Evolutionary conservation across 441 rosid species (phyloP).

Genomic region (Euphorbia schlechtendalii): DNA sequence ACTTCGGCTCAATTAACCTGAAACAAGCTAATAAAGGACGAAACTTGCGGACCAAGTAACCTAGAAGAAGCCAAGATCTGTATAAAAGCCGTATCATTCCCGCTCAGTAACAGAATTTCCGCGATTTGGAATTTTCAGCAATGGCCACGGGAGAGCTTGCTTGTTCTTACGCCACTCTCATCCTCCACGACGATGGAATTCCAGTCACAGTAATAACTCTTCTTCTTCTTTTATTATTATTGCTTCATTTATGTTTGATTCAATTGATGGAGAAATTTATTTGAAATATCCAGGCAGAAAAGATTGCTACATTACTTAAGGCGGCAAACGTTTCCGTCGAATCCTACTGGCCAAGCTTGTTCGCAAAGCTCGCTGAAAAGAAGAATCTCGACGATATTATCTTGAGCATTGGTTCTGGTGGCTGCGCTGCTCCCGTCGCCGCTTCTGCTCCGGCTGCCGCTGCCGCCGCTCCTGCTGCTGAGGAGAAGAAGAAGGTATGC

Average conservation of each 20-base stretch:
- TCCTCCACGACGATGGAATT: conserved; percentile 68
- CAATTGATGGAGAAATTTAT: no score
- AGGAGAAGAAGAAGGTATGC: conserved; percentile 71
- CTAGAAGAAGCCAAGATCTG: no score
- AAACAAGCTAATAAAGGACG: no score
- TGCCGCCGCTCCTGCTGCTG: conserved; percentile 39
- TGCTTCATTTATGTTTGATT: no score
- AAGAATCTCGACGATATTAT: conserved; percentile 46
- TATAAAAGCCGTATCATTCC: no score
- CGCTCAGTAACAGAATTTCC: no score
- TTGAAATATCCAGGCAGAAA: no score
- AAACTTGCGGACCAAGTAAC: no score
- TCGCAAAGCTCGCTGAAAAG: conserved; percentile 67
- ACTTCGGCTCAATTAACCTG: no score
- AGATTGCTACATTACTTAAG: conserved; percentile 45
- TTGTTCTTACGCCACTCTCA: conserved; percentile 66
- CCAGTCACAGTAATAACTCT: conserved; percentile 23
- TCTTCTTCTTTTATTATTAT: no score
- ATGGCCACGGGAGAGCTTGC: conserved; percentile 68
- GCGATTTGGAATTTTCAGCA: neutral
- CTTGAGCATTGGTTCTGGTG: conserved; percentile 55
- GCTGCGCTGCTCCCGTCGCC: conserved; percentile 30
- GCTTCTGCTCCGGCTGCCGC: conserved; percentile 38
- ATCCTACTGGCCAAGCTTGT: conserved; percentile 66
- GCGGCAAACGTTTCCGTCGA: conserved; percentile 47